These are phyloP conservation scores for Pseudogymnoascus sp. DNA, from an alignment of 2,329 filamentous ascomycete species.

Conservation along the genomic window DNA sequence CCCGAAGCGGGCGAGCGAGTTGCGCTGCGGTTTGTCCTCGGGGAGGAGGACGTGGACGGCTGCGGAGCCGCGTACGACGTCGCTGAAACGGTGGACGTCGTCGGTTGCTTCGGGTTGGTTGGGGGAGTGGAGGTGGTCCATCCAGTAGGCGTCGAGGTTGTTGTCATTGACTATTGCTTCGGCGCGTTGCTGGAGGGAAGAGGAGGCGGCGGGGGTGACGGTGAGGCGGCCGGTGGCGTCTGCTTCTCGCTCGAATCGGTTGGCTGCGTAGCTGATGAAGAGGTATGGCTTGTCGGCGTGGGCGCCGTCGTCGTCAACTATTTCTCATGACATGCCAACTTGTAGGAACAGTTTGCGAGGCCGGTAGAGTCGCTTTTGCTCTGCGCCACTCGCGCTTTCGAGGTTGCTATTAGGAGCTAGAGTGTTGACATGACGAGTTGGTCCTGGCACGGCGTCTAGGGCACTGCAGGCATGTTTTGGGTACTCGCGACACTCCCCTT, in stretches of 20 bases:
- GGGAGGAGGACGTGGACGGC: background rate
- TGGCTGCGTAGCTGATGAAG: background rate
- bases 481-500: background rate
- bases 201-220: background rate
- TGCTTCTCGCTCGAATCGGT: background rate
- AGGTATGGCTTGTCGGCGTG: background rate
- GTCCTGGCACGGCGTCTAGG: background rate
- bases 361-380: background rate
- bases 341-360: background rate
- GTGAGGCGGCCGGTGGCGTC: background rate
- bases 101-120: conserved; percentile 7
- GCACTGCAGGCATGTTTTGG: background rate
- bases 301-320: background rate
- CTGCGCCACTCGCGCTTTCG: background rate
- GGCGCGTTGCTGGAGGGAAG: background rate
- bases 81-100: conserved; percentile 18
- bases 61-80: conserved; percentile 16
- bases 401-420: background rate
- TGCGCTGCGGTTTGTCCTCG: background rate
- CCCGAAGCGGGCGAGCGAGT: conserved; percentile 9
- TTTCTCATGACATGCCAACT: background rate
- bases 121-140: background rate
- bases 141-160: conserved; percentile 12
- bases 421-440: background rate
- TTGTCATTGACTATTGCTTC: background rate